These are phyloP conservation scores for Rehmannia glutinosa DNA, from an alignment of 257 asterid species.

Conservation along the genomic window DNA sequence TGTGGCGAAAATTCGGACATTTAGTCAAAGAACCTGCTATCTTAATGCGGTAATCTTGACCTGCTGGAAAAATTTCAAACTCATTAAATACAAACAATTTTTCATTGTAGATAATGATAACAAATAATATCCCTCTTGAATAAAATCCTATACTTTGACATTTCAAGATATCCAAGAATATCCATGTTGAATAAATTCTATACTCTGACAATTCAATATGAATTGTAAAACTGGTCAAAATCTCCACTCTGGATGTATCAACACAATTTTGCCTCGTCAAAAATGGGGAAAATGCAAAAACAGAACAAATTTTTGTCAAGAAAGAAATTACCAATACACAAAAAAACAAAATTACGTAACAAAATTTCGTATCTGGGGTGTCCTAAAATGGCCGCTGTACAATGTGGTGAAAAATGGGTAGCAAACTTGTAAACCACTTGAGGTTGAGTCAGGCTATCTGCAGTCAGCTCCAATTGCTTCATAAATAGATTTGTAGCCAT, in stretches of 20 bases:
- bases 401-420: too few species aligned
- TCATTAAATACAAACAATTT: too few species aligned
- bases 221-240: not conserved
- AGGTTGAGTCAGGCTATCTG: slow-evolving; percentile 37
- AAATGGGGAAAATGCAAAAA: not conserved
- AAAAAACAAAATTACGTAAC: not conserved
- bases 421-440: too few species aligned
- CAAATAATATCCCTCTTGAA: too few species aligned
- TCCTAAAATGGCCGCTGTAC: slow-evolving; percentile 9
- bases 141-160: too few species aligned
- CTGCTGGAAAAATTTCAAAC: too few species aligned
- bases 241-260: not conserved
- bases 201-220: not conserved
- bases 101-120: too few species aligned
- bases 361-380: slow-evolving; percentile 1
- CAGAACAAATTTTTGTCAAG: not conserved
- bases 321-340: not conserved
- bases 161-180: too few species aligned
- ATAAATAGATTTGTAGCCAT: slow-evolving; percentile 69
- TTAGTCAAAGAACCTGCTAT: too few species aligned
- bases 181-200: too few species aligned
- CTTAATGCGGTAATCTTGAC: too few species aligned
- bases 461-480: slow-evolving; percentile 93
- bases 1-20: too few species aligned
- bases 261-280: not conserved